phyloP scores from a whole-genome alignment of 495 filamentous ascomycete species.

The Mytilinidion resinicola region DNA sequence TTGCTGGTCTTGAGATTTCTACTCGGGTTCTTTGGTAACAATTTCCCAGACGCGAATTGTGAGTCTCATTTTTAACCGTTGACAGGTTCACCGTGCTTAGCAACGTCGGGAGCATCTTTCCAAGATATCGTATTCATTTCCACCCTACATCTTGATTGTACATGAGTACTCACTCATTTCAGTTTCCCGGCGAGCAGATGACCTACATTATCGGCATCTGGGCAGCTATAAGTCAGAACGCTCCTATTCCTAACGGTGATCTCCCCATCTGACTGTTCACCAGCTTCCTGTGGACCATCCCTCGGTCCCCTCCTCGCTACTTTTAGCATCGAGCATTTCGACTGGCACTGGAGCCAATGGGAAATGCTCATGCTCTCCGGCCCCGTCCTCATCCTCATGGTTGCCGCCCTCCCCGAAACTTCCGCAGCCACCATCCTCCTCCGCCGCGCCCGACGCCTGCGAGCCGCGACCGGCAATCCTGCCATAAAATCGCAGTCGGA shows the following conservation, averaged over 20 bases:
- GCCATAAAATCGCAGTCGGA: conserved; percentile 29
- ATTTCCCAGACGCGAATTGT: conserved; percentile 16
- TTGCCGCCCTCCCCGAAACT: conserved; percentile 51
- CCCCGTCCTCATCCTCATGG: conserved; percentile 42
- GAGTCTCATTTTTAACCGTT: conserved; percentile 14
- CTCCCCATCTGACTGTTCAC: background rate
- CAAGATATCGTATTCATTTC: conserved; percentile 19
- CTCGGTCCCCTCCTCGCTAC: conserved; percentile 56
- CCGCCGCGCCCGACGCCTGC: conserved; percentile 47
- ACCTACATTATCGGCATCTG: conserved; percentile 37
- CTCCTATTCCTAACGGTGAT: background rate
- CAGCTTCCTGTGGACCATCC: conserved; percentile 30
- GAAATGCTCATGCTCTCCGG: conserved; percentile 42
- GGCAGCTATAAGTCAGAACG: conserved; percentile 33
- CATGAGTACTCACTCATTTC: conserved; percentile 35
- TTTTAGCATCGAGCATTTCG: conserved; percentile 49
- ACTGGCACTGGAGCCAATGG: conserved; percentile 36
- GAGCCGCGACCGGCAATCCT: conserved; percentile 34
- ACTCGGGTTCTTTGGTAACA: conserved; percentile 44
- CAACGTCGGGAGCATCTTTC: conserved; percentile 16
- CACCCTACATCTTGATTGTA: background rate
- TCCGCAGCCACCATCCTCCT: conserved; percentile 46
- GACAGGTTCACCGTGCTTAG: conserved; percentile 8
- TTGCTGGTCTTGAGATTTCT: conserved; percentile 45
- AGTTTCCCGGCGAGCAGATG: conserved; percentile 40